These are phyloP conservation scores for Trichoderma citrinoviride DNA, from an alignment of 2,329 filamentous ascomycete species.

Conservation along the genomic window DNA sequence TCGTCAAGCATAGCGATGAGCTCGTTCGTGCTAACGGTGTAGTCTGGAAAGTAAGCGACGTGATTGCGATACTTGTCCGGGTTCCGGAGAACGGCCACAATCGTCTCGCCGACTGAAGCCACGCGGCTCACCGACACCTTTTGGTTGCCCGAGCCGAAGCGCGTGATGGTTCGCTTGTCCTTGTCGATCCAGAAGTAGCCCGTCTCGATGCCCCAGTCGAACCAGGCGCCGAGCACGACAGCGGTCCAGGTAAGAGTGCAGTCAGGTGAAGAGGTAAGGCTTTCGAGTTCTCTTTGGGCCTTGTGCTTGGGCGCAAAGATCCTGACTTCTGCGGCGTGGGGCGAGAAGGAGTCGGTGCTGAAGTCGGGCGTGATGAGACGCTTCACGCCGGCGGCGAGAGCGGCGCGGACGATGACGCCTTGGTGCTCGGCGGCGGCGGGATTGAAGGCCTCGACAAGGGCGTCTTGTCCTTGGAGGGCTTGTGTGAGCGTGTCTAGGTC, in stretches of 20 bases:
- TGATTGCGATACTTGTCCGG: conserved; percentile 10
- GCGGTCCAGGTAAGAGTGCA: conserved; percentile 26
- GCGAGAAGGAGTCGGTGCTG: conserved; percentile 26
- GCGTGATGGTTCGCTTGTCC: conserved; percentile 19
- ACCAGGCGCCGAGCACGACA: conserved; percentile 26
- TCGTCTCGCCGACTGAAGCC: background rate
- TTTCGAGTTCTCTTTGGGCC: conserved; percentile 26
- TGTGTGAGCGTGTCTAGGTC: background rate
- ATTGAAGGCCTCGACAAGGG: conserved; percentile 29
- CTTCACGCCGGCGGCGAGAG: conserved; percentile 22
- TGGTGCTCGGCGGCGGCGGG: conserved; percentile 26
- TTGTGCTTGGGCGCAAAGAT: conserved; percentile 24
- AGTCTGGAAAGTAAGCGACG: conserved; percentile 10
- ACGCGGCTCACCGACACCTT: conserved; percentile 2
- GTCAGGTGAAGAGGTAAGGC: background rate
- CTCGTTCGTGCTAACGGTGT: conserved; percentile 11
- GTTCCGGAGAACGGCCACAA: conserved; percentile 1
- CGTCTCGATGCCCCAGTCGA: conserved; percentile 26
- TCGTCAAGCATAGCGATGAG: background rate
- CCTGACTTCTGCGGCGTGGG: conserved; percentile 13
- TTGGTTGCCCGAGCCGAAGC: conserved; percentile 10
- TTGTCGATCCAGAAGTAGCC: conserved; percentile 26
- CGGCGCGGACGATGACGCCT: conserved; percentile 24
- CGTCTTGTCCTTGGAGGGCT: conserved; percentile 19
- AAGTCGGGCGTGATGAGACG: conserved; percentile 29